Conservation (phyloP, 2,329 filamentous ascomycete genomes). For the Chrysosporium keratinophilum region DNA sequence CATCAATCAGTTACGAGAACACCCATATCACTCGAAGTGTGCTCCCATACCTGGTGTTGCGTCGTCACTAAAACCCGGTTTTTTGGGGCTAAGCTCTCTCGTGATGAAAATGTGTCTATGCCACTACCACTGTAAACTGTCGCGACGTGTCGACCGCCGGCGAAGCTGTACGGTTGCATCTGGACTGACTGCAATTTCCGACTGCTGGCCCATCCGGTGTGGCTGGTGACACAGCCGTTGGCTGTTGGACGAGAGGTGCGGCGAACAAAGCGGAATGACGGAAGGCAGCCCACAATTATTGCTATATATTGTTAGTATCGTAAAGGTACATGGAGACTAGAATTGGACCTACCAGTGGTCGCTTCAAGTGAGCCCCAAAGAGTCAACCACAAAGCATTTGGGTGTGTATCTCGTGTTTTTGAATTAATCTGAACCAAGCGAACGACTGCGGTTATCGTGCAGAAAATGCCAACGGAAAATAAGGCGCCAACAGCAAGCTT, state of each 20-base stretch:
- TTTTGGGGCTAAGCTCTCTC: conserved; percentile 6
- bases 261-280: conserved; percentile 7
- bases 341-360: conserved; percentile 24
- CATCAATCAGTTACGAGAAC: background rate
- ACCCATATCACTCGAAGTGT: background rate
- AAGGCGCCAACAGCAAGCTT: conserved; percentile 27
- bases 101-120: background rate
- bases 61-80: conserved; percentile 2
- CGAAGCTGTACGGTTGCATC: background rate
- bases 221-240: background rate
- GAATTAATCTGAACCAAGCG: conserved; percentile 26
- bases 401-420: conserved; percentile 21
- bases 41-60: conserved; percentile 5
- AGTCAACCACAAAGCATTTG: conserved; percentile 23
- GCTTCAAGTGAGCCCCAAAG: conserved; percentile 31
- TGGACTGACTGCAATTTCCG: conserved; percentile 6
- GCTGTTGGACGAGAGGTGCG: background rate
- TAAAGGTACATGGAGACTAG: background rate
- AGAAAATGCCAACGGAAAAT: conserved; percentile 23
- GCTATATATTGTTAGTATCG: conserved; percentile 1
- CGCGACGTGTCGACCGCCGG: background rate
- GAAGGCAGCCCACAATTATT: conserved; percentile 8
- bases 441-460: conserved; percentile 21
- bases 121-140: conserved; percentile 5
- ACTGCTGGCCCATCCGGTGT: background rate